Evolutionary conservation across 1,284 basidiomycete genomes (phyloP).

Genomic region (Trichosporon sp.): DNA sequence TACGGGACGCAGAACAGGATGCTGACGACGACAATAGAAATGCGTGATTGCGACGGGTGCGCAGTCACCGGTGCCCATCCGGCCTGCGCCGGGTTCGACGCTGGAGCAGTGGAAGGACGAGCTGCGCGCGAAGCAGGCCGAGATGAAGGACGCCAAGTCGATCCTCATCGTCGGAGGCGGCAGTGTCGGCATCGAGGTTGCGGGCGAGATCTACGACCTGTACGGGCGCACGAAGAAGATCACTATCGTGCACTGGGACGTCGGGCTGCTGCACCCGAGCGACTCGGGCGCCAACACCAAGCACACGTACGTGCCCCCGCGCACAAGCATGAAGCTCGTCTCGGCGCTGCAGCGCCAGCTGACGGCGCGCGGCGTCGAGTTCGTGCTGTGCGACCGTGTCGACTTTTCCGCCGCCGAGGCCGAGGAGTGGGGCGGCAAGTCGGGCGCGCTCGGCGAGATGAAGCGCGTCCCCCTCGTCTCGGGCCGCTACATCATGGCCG

Average conservation of each 20-base stretch:
- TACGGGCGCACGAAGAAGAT: slow-evolving; percentile 28
- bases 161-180: slow-evolving; percentile 51
- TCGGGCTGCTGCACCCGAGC: slow-evolving; percentile 30
- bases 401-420: slow-evolving; percentile 23
- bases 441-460: slow-evolving; percentile 31
- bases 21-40: slow-evolving; percentile 22
- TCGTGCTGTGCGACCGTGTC: slow-evolving; percentile 47
- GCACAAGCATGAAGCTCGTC: slow-evolving; percentile 36
- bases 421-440: slow-evolving; percentile 32
- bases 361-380: slow-evolving; percentile 38
- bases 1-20: background rate
- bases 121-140: slow-evolving; percentile 24
- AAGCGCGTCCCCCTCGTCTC: slow-evolving; percentile 38
- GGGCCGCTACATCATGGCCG: slow-evolving; percentile 43
- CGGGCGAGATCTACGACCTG: slow-evolving; percentile 43
- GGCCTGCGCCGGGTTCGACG: slow-evolving; percentile 29
- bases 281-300: slow-evolving; percentile 17
- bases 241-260: slow-evolving; percentile 29
- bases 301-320: slow-evolving; percentile 28
- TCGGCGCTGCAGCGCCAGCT: slow-evolving; percentile 37
- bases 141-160: slow-evolving; percentile 27
- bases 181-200: slow-evolving; percentile 52
- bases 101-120: slow-evolving; percentile 24
- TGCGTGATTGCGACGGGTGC: slow-evolving; percentile 46
- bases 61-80: slow-evolving; percentile 41